Evolutionary conservation across 768 basidiomycete species (phyloP).

Genomic region (Trametes elegans): DNA sequence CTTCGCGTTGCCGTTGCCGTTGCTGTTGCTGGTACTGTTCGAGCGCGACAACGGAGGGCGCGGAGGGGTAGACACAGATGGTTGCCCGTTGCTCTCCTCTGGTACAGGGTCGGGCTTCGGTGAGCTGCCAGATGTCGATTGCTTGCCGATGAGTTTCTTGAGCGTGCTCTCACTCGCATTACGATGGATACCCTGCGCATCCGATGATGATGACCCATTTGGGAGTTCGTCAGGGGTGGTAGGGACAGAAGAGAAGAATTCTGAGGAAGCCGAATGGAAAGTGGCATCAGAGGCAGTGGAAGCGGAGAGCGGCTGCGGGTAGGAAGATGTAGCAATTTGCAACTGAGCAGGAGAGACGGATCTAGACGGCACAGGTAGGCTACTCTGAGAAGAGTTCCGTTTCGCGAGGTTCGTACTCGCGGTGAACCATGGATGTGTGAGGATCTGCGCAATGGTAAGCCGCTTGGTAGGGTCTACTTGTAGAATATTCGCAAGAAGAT

Average conservation of each 20-base stretch:
- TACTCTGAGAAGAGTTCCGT: slow-evolving; percentile 14
- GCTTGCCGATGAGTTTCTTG: slow-evolving; percentile 36
- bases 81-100: slow-evolving; percentile 44
- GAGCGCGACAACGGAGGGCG: slow-evolving; percentile 29
- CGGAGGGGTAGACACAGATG: slow-evolving; percentile 25
- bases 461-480: slow-evolving; percentile 75
- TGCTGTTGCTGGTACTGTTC: too few species aligned
- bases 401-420: slow-evolving; percentile 3
- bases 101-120: slow-evolving; percentile 46
- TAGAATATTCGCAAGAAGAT: slow-evolving; percentile 76
- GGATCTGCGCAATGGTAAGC: slow-evolving; percentile 78
- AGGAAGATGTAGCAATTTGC: slow-evolving; percentile 27
- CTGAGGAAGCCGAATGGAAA: slow-evolving; percentile 52
- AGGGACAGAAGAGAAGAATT: slow-evolving; percentile 49
- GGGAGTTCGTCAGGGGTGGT: slow-evolving; percentile 53
- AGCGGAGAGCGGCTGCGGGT: slow-evolving; percentile 30
- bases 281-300: slow-evolving; percentile 53
- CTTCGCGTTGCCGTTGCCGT: slow-evolving; percentile 22
- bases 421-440: slow-evolving; percentile 84
- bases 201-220: slow-evolving; percentile 16
- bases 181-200: slow-evolving; percentile 39
- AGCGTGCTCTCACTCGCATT: slow-evolving; percentile 61
- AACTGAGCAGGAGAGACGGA: slow-evolving; percentile 33
- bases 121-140: slow-evolving; percentile 26
- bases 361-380: slow-evolving; percentile 27